These are phyloP conservation scores for Dothideomycetes sp. DNA, from an alignment of 2,329 filamentous ascomycete genomes.

Conservation along the genomic window DNA sequence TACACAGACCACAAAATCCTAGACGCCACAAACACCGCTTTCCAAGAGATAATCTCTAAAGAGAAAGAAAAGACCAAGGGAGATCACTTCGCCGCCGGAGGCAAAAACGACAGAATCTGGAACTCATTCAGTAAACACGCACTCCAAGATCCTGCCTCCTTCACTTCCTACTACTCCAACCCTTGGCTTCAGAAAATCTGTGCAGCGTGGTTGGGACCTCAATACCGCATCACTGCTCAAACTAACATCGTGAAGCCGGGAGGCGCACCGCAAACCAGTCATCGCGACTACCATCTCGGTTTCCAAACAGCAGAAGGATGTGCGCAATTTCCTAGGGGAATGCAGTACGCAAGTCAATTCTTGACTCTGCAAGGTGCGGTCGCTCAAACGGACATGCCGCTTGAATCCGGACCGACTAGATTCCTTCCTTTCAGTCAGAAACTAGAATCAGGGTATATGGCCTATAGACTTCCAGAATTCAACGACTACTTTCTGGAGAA, in stretches of 20 bases:
- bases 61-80: constrained; percentile 38
- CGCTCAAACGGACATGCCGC: constrained; percentile 53
- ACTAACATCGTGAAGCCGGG: constrained; percentile 55
- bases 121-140: constrained; percentile 57
- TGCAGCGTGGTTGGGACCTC: constrained; percentile 50
- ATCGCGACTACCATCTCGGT: constrained; percentile 57
- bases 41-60: constrained; percentile 39
- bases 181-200: constrained; percentile 47
- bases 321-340: constrained; percentile 41
- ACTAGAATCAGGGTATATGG: constrained; percentile 49
- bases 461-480: constrained; percentile 47
- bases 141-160: constrained; percentile 42
- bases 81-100: constrained; percentile 51
- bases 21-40: constrained; percentile 39
- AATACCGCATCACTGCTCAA: constrained; percentile 52
- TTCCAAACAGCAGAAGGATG: constrained; percentile 46
- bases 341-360: constrained; percentile 47
- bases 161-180: constrained; percentile 51
- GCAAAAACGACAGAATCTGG: constrained; percentile 54
- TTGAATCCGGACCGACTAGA: constrained; percentile 50
- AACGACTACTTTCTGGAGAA: constrained; percentile 44
- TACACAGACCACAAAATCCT: constrained; percentile 37
- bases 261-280: constrained; percentile 47
- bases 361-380: constrained; percentile 56
- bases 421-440: constrained; percentile 53